These are phyloP conservation scores for Xylaria curta DNA, from an alignment of 495 filamentous ascomycete genomes.

Conservation along the genomic window DNA sequence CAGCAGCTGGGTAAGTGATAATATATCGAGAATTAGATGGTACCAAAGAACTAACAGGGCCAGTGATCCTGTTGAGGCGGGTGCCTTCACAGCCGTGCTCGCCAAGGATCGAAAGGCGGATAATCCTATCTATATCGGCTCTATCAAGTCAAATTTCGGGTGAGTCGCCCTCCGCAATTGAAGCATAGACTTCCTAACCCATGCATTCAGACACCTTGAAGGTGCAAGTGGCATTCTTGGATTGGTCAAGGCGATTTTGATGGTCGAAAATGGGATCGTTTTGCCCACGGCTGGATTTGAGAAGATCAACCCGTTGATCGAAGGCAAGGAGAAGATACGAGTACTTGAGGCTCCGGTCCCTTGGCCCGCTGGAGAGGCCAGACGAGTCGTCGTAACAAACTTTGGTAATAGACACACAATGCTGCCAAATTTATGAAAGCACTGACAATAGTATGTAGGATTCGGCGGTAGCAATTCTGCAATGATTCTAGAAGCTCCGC, in stretches of 20 bases:
- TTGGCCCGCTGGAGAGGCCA: slow-evolving; percentile 39
- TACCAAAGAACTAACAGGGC: not conserved
- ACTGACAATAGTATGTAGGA: slow-evolving; percentile 34
- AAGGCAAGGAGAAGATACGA: slow-evolving; percentile 45
- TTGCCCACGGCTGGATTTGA: slow-evolving; percentile 54
- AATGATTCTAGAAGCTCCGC: not conserved
- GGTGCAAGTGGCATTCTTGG: slow-evolving; percentile 58
- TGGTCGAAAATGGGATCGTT: slow-evolving; percentile 59
- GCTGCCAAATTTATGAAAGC: not conserved
- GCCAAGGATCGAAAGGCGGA: slow-evolving; percentile 37
- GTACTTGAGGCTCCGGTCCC: slow-evolving; percentile 41
- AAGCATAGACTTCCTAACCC: not conserved
- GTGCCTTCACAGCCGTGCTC: slow-evolving; percentile 53
- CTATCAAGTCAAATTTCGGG: slow-evolving; percentile 62
- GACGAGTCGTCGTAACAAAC: slow-evolving; percentile 46
- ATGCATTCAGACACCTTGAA: slow-evolving; percentile 50
- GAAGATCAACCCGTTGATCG: slow-evolving; percentile 41
- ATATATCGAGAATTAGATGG: not conserved
- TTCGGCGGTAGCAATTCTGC: slow-evolving; percentile 45
- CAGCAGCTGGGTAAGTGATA: slow-evolving; percentile 43
- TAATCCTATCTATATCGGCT: slow-evolving; percentile 55
- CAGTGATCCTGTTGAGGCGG: slow-evolving; percentile 63
- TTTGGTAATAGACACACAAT: slow-evolving; percentile 30
- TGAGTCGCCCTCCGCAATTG: not conserved
- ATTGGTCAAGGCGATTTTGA: slow-evolving; percentile 60